Base-by-base conservation (phyloP, 2,329 filamentous ascomycete genomes). In the Aspergillus jensenii region DNA sequence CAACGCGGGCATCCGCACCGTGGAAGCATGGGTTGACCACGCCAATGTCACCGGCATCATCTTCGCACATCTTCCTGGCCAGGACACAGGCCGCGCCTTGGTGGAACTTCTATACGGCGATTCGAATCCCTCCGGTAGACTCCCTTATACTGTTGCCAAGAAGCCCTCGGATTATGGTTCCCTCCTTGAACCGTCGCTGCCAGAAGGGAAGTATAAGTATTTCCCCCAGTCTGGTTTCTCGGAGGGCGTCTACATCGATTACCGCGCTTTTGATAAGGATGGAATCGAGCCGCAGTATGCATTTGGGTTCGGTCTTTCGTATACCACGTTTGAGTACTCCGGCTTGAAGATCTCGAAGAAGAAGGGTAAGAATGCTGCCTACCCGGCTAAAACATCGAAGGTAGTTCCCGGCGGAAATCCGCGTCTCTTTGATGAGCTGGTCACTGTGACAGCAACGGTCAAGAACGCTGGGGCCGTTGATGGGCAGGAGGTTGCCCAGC, bases 21-120 rank as follows among this genome's bases (percentile, higher is more conserved):
- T 89, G 0, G 60, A 64, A 14, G 74, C 76, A 1, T 90, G 84
- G 76, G 77, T 85, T 59, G 82, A 88, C 49, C 81, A 90, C 58
- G 74, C 79, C 7, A 89, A 89, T 60, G 81, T 90, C 35, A 88
- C 85, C 0, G 85, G 81, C 1, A 75, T 90, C 15, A 77, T 90
- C 0, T 85, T 85, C 62, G 86, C 84, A 4, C 86, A 88, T 65
- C 75, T 88, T 0, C 87, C 86, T 0, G 87, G 87, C 0, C 84
- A 89, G 65, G 84, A 87, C 56, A 83, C 82, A 1, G 87, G 87
- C 0, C 72, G 75, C 1, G 81, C 84, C 0, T 66, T 87, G 6
- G 81, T 82, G 0, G 78, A 81, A 0, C 67, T 88, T 7, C 74
- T 88, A 0, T 87, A 86, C 63, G 86, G 85, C 23, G 77, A 82